Percentiles rank a stretch among this genome's conserved stretches.
These are phyloP conservation scores for Quambalaria eucalypti DNA, from an alignment of 1,284 basidiomycete genomes.

Conservation along the genomic window DNA sequence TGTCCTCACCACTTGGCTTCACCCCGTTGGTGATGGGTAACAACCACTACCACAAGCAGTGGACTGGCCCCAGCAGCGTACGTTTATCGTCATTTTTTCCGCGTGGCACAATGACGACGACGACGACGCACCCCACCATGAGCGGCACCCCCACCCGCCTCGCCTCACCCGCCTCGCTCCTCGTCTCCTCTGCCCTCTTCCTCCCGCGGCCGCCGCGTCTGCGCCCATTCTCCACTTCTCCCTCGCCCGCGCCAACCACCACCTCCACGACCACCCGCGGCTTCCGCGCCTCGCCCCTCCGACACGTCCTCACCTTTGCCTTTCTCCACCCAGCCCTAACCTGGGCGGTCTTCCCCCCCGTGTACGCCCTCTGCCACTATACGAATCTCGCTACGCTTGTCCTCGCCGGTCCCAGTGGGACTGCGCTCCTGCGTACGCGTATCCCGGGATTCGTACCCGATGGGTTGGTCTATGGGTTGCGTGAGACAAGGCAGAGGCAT, in stretches of 20 bases:
- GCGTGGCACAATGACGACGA: not conserved
- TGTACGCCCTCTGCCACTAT: not conserved
- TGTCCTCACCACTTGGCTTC: too few species aligned
- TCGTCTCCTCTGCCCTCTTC: not conserved
- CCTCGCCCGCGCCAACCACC: not conserved
- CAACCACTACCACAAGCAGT: too few species aligned
- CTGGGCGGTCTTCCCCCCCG: not conserved
- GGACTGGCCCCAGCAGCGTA: too few species aligned
- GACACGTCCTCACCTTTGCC: not conserved
- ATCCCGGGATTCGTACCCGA: not conserved
- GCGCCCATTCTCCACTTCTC: not conserved
- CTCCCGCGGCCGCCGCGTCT: too few species aligned
- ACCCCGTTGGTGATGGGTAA: too few species aligned
- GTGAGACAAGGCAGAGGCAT: not conserved
- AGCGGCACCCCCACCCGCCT: too few species aligned
- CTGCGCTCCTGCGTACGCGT: not conserved
- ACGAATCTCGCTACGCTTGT: not conserved
- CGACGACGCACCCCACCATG: too few species aligned
- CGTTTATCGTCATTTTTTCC: not conserved
- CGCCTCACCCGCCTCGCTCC: not conserved
- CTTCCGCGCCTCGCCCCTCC: not conserved
- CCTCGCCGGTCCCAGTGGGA: not conserved
- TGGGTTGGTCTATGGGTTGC: not conserved
- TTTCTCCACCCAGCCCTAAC: not conserved
- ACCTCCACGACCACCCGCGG: not conserved